Base-by-base conservation (phyloP, 2,329 filamentous ascomycete genomes). In the Xylaria sp. region DNA sequence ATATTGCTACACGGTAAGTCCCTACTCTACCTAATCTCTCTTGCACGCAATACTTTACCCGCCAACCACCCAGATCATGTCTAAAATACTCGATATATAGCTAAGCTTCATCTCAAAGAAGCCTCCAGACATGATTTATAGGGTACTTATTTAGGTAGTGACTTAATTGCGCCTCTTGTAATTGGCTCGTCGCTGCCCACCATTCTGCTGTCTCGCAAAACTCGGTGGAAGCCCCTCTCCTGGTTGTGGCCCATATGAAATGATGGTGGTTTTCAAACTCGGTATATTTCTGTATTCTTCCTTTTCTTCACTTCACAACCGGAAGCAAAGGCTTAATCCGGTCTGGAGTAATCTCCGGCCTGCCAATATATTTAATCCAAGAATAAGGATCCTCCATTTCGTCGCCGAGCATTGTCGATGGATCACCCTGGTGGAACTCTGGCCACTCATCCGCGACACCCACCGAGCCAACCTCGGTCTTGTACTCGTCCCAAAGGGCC, bases 401-500 rank as follows among this genome's bases (percentile, higher is more conserved):
- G 59, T 71, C 69, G n/a, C 11, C 54, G 27, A 61, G 54, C 42
- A 61, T 50, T n/a, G 61, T 55, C 27, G 51, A 45, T 19, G 56
- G 9, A 57, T 61, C 57, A 32, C 66, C 66, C 21, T 65, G 61
- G 39, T 54, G 27, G 27, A 51, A 30, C 32, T 56, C 48, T 47
- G 42, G 57, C 59, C 57, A 65, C 36, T 69, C 66, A 36, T 63
- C 51, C 30, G 62, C 66, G 19, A 69, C 51, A n/a, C 66, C 79
- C 69, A 68, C 65, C 47, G 65, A 64, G 34, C 67, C 67, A 19
- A 59, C 58, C n/a, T 69, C 63, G 21, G 34, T 51, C 62, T 62
- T 63, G 86, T 70, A 70, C 24, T 61, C 24, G 5, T 68, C 32
- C 65, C 65, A 70, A 12, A 63, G 65, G 12, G 50, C 58, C 53